Percentiles rank a stretch among this genome's conserved stretches.
Conservation (phyloP, 78 protist genomes). For the Planoprotostelium fungivorum region DNA sequence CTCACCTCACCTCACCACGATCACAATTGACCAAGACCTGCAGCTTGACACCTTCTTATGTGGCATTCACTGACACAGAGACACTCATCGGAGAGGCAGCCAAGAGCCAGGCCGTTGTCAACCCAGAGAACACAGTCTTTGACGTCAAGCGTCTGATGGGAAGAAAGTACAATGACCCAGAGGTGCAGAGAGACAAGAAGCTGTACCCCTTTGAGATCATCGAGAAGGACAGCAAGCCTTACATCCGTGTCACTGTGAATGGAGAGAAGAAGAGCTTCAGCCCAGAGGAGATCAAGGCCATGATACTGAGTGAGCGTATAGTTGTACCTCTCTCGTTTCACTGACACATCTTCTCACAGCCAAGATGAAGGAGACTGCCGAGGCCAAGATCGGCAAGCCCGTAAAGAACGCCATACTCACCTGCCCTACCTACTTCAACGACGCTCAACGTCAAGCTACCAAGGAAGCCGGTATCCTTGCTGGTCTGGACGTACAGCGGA, state of each 20-base stretch:
- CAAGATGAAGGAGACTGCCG: constrained; percentile 90
- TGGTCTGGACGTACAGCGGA: constrained; percentile 92
- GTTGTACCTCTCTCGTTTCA: neutral
- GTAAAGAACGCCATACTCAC: constrained; percentile 77
- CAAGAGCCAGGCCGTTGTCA: constrained; percentile 89
- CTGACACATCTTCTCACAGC: neutral
- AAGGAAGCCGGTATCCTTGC: constrained; percentile 99
- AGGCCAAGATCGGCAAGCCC: constrained; percentile 68
- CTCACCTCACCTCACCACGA: neutral
- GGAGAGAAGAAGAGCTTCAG: constrained; percentile 79
- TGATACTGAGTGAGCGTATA: constrained; percentile 83
- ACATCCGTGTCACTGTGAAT: constrained; percentile 74
- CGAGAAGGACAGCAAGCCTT: constrained; percentile 77
- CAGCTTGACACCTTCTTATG: constrained; percentile 91
- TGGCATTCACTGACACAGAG: constrained; percentile 88
- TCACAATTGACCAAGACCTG: neutral
- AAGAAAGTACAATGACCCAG: constrained; percentile 74
- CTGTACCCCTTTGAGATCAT: constrained; percentile 84
- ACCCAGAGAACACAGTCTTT: constrained; percentile 96
- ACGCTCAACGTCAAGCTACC: constrained; percentile 98
- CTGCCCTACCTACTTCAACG: constrained; percentile 99
- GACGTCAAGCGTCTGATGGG: constrained; percentile 98
- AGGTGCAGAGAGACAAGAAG: constrained; percentile 86
- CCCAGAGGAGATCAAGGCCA: constrained; percentile 96
- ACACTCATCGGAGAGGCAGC: constrained; percentile 96